Evolutionary conservation across 2,329 filamentous ascomycete genomes (phyloP), one percentile per base, ranked within the genome.

Genomic region (Fusarium guadeloupense): DNA sequence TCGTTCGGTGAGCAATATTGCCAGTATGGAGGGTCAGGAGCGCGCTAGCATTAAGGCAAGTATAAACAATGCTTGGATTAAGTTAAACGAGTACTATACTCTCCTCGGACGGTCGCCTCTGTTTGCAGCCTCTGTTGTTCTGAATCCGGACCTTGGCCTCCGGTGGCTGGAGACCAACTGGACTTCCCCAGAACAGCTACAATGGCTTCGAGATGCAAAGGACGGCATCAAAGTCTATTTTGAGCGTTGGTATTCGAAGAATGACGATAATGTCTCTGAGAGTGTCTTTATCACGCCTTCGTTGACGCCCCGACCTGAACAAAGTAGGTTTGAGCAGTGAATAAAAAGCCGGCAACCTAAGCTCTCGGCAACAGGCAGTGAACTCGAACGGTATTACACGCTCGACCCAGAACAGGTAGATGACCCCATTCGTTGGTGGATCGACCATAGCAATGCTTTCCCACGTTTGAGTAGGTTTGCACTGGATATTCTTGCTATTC

Each of bases 11-110:
- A 51, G 40, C 13, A 34, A 10, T 20, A 49, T 49, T 49, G 19
- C 28, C 38, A 49, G 28, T 40, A 49, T 49, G 26, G 28, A 41
- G 26, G 20, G 35, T 4, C 10, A 49, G 16, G 37, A 49, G 45
- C 19, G 6, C 13, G 20, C 16, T 16, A 35, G 30, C 17, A 41
- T 38, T 26, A 42, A 23, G 47, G 41, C 39, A 43, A 44, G 17
- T 7, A 42, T 42, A 16, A 42, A 42, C 14, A 30, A 10, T 30
- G 28, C 21, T 28, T 50, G 21, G 38, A 42, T 53, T 35, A 60
- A 59, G 48, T 48, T 60, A 23, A 48, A 43, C 10, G 30, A 59
- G 13, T 54, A 55, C 9, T 54, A 59, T 38, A 46, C 20, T n/a
- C 20, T 41, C 14, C 45, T 54, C 9, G 35, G 31, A 9, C 5